Base-by-base conservation (phyloP, 2,329 filamentous ascomycete genomes). In the Fusarium gaditjirri region DNA sequence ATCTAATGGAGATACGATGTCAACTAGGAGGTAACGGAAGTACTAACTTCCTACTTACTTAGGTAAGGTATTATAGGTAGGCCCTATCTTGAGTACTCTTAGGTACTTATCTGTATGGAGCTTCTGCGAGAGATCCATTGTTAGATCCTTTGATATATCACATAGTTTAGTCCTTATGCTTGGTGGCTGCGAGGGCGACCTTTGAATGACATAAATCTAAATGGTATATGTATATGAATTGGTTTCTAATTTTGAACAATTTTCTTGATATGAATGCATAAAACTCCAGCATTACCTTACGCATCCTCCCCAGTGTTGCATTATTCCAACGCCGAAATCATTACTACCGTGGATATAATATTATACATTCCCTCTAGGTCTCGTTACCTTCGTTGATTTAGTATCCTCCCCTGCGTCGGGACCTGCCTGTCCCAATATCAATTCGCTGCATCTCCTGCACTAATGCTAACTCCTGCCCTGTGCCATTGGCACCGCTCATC, bases 381-480 rank as follows among this genome's bases (percentile, higher is more conserved):
- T 68, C 62, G 47, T 76, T 68, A 43, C 64, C 68, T 65, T 70
- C 54, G 49, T 69, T 68, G 42, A 46, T 53, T 81, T 63, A 84
- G 67, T 84, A 84, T 29, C 82, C 83, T 36, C 83, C 82, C 57
- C 87, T 85, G 47, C 88, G 83, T 75, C 88, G 83, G 31, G 87
- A 86, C 65, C 89, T 83, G 7, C 89, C 90, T 29, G 84, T 83
- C n/a, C 90, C 90, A 71, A 92, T 87, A 75, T 92, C 89, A 68
- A 92, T 92, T 52, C 85, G 84, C 75, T 87, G 90, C 85, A 95
- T 88, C 81, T 95, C 93, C 70, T 93, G 86, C 80, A 92, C 87
- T 57, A 95, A 81, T 25, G 91, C 89, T 80, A 86, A 85, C 70
- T 88, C 84, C 62, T 86, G 86, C 31, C 81, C 80, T 21, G 79